Evolutionary conservation across 139 green algal species (phyloP).

Genomic region (Nannochloris sp.): DNA sequence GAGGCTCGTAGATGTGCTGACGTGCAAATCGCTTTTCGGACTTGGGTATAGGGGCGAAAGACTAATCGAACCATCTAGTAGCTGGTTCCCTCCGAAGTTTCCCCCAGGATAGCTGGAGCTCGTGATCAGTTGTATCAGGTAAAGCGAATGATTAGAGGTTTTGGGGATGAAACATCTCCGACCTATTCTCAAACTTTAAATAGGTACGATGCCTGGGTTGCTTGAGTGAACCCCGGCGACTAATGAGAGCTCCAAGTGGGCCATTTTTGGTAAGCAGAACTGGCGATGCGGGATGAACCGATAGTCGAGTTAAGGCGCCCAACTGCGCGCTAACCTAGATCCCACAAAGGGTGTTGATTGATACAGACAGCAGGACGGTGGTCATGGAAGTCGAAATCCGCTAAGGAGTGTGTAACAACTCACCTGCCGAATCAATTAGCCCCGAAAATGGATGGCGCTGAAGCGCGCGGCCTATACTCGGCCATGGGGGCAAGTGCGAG

Average conservation of each 20-base stretch:
- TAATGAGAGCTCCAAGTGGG: conserved; percentile 78
- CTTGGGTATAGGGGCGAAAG: conserved; percentile 95
- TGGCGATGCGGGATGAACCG: conserved; percentile 93
- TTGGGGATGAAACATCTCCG: conserved; percentile 72
- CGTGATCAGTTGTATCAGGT: conserved; percentile 73
- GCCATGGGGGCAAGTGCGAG: conserved; percentile 78
- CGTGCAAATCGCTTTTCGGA: conserved; percentile 95
- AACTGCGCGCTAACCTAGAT: conserved; percentile 89
- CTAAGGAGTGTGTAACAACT: conserved; percentile 98
- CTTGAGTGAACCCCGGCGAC: conserved; percentile 72
- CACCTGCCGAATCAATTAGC: conserved; percentile 94
- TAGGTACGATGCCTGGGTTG: conserved; percentile 74
- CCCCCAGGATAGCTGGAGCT: conserved; percentile 85
- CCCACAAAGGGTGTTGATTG: conserved; percentile 91
- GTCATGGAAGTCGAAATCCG: conserved; percentile 96
- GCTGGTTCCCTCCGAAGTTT: conserved; percentile 93
- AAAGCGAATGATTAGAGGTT: conserved; percentile 92
- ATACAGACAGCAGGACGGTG: conserved; percentile 92
- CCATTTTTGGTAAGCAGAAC: conserved; percentile 96
- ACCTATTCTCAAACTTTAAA: conserved; percentile 96
- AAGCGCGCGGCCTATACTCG: conserved; percentile 81
- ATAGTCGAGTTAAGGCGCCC: conserved; percentile 82
- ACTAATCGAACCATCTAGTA: conserved; percentile 98
- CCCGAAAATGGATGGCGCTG: conserved; percentile 94
- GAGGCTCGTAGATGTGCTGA: conserved; percentile 89